These are phyloP conservation scores for Hypoxylon sp. DNA, from an alignment of 2,329 filamentous ascomycete genomes.

Conservation along the genomic window DNA sequence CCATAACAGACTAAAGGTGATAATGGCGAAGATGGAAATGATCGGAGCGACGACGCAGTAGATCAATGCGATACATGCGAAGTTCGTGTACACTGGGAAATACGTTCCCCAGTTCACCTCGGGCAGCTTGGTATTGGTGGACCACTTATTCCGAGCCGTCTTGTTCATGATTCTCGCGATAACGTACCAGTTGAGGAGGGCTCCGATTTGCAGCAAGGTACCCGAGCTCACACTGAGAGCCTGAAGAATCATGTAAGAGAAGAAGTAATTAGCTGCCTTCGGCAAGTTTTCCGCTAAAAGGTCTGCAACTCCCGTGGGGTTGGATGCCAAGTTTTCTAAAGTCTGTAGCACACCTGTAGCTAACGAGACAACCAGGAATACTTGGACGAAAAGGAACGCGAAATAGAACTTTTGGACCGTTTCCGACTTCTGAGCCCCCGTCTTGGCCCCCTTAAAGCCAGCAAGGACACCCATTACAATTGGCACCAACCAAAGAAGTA, in stretches of 20 bases:
- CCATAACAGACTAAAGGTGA: conserved; percentile 94
- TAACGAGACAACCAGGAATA: conserved; percentile 94
- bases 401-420: conserved; percentile 96
- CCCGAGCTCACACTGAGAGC: conserved; percentile 91
- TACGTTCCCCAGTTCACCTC: conserved; percentile 91
- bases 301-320: conserved; percentile 77
- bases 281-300: conserved; percentile 85
- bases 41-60: conserved; percentile 92
- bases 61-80: conserved; percentile 91
- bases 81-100: conserved; percentile 97
- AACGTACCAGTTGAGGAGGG: conserved; percentile 85
- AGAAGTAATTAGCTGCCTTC: conserved; percentile 94
- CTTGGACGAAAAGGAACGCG: conserved; percentile 91
- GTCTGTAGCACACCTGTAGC: conserved; percentile 77
- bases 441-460: conserved; percentile 83
- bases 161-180: conserved; percentile 85
- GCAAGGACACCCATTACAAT: conserved; percentile 82
- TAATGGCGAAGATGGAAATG: conserved; percentile 92
- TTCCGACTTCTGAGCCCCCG: conserved; percentile 82
- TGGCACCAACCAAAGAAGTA: conserved; percentile 86
- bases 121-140: conserved; percentile 82
- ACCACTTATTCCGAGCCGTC: conserved; percentile 87
- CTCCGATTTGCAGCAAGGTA: conserved; percentile 86
- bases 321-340: conserved; percentile 69
- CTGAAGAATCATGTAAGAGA: conserved; percentile 97